Base-by-base conservation (phyloP, 2,329 filamentous ascomycete genomes). In the Pezicula radicicola region DNA sequence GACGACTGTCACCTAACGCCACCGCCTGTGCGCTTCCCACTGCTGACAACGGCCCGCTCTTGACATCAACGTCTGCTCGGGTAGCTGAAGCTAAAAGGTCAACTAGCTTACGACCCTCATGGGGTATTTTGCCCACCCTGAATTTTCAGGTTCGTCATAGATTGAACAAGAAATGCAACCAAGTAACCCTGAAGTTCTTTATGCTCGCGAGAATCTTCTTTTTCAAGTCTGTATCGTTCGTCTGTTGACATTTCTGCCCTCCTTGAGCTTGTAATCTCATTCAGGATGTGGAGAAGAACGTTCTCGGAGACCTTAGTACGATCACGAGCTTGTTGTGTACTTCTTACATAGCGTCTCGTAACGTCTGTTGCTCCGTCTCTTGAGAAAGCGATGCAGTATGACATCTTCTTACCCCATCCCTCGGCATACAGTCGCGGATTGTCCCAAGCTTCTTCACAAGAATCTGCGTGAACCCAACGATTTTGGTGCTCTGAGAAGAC, bases 401-500 rank as follows among this genome's bases (percentile, higher is more conserved):
- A 92, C 76, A 97, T 89, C 75, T 94, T 95, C 77, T 94, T 94
- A 60, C 88, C 85, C 94, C 94, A 99, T 54, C 92, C 93, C 71
- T 97, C 91, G 6, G 91, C 85, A 71, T 97, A 97, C 8, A 97
- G 79, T 43, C 89, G 81, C 46, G 94, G 94, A 65, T 93, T 91
- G 68, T 99, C 94, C 91, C 92, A 97, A 1, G 89, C 85, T 67
- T 93, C 93, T 68, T 97, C 94, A 66, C 93, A 97, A 33, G 87
- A 86, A 69, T 99, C 94, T 41, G 97, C 91, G 61, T 97, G 93
- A n/a, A 97, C 80, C 94, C 94, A 99, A 67, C 91, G 84, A 68
- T 88, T 86, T 66, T 93, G 88, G 71, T 96, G 91, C 57, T 94
- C 89, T 2, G 92, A 97, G 73, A 96, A 99, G 13, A 97, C 88